phyloP scores from a whole-genome alignment of 495 filamentous ascomycete species.

The Penicillium canescens region DNA sequence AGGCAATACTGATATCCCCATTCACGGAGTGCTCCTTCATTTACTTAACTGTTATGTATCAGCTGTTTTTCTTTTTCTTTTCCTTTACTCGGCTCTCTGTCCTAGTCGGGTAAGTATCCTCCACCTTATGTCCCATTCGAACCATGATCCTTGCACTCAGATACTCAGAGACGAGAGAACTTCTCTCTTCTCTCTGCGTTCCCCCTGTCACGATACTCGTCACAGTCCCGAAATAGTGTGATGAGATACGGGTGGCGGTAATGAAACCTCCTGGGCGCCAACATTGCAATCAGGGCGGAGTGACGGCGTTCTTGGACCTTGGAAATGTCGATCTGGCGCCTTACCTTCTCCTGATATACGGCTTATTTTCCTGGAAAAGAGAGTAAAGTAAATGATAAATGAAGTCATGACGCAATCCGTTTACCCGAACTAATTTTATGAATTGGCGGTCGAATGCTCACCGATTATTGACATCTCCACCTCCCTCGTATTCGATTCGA shows the following conservation, averaged over 20 bases:
- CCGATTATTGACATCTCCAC: too few species aligned
- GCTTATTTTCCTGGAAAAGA: too few species aligned
- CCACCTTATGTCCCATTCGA: slow-evolving; percentile 17
- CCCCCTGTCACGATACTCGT: background rate
- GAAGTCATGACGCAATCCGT: too few species aligned
- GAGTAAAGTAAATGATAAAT: too few species aligned
- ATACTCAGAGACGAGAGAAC: background rate
- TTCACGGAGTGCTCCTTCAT: too few species aligned
- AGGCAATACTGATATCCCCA: too few species aligned
- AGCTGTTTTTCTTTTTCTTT: slow-evolving; percentile 2
- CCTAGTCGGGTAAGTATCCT: slow-evolving; percentile 28
- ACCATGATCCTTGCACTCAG: slow-evolving; percentile 4
- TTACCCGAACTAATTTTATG: too few species aligned
- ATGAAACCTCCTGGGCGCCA: slow-evolving; percentile 7
- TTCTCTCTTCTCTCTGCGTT: background rate
- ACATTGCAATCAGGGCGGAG: background rate
- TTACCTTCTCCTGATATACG: too few species aligned
- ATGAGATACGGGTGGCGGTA: slow-evolving; percentile 4
- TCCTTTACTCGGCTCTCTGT: slow-evolving; percentile 27
- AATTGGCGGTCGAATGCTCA: too few species aligned
- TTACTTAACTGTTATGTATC: too few species aligned
- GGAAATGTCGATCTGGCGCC: background rate
- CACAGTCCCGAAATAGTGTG: background rate
- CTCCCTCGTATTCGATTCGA: too few species aligned
- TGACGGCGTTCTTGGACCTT: slow-evolving; percentile 1